Percentiles rank a stretch among this genome's conserved stretches.
These are phyloP conservation scores for Botrytis paeoniae DNA, from an alignment of 2,329 filamentous ascomycete genomes.

Conservation along the genomic window DNA sequence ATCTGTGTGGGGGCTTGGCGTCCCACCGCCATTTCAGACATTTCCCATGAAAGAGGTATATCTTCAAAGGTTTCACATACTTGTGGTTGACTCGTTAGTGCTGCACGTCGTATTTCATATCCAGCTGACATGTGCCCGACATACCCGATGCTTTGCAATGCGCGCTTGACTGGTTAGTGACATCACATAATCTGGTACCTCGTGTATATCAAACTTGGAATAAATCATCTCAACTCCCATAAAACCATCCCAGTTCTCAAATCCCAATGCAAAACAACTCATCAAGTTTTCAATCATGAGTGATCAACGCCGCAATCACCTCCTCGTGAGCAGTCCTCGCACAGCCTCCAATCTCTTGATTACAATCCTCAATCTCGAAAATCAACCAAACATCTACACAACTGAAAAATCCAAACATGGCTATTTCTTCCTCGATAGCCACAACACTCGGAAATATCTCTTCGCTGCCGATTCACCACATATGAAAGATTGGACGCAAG, in stretches of 20 bases:
- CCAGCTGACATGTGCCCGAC: neutral
- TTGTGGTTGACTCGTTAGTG: neutral
- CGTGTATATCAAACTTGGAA: neutral
- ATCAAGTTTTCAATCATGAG: neutral
- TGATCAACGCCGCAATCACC: neutral
- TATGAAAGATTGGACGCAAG: neutral
- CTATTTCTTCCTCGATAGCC: neutral
- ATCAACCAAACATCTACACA: neutral
- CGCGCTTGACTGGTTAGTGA: neutral
- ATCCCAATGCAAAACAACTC: neutral
- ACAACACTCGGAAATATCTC: neutral
- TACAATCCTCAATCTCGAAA: neutral
- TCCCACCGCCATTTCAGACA: neutral
- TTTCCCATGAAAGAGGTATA: neutral
- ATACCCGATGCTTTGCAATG: neutral
- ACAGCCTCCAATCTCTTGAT: neutral
- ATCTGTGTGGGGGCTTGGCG: neutral
- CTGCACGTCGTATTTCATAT: neutral
- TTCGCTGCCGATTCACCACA: neutral
- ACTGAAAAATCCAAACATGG: neutral
- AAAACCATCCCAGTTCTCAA: neutral
- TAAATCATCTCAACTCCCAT: neutral
- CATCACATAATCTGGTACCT: neutral
- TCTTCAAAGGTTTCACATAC: neutral
- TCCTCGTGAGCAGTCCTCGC: neutral